Evolutionary conservation across 768 basidiomycete genomes (phyloP).

Genomic region (Kwoniella dejecticola): DNA sequence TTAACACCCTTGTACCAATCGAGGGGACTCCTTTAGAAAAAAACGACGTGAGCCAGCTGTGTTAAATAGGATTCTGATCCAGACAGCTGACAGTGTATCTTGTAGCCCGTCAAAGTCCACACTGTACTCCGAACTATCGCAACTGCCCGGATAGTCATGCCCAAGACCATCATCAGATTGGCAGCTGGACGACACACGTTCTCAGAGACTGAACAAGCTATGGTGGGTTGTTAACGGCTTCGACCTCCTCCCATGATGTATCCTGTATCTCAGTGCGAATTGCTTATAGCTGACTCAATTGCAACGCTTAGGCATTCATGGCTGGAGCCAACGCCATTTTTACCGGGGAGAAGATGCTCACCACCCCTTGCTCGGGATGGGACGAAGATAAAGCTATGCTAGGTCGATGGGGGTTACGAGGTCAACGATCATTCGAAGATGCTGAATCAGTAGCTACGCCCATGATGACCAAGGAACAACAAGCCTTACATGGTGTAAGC

Average conservation of each 20-base stretch:
- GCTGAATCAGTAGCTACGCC: conserved; percentile 39
- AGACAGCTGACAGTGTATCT: conserved; percentile 14
- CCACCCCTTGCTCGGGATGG: conserved; percentile 97
- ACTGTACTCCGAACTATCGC: conserved; percentile 90
- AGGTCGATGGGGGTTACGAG: conserved; percentile 84
- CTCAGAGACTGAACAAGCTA: conserved; percentile 86
- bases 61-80: no score
- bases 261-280: no score
- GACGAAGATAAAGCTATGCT: conserved; percentile 98
- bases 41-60: conserved; percentile 75
- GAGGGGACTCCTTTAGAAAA: conserved; percentile 87
- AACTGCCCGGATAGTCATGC: conserved; percentile 88
- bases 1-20: conserved; percentile 95
- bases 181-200: conserved; percentile 91
- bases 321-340: conserved; percentile 98
- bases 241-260: no score
- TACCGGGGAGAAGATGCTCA: conserved; percentile 97
- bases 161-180: conserved; percentile 88
- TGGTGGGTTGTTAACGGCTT: conserved; percentile 66
- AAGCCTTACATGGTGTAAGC: conserved; percentile 19
- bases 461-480: conserved; percentile 22
- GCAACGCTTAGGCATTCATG: conserved; percentile 79
- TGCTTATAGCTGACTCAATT: no score
- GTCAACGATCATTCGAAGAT: conserved; percentile 88
- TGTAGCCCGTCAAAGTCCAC: conserved; percentile 75